Evolutionary conservation across 345 rosid genomes (phyloP), one percentile per base, ranked within the genome.

Genomic region (Populus ilicifolia): DNA sequence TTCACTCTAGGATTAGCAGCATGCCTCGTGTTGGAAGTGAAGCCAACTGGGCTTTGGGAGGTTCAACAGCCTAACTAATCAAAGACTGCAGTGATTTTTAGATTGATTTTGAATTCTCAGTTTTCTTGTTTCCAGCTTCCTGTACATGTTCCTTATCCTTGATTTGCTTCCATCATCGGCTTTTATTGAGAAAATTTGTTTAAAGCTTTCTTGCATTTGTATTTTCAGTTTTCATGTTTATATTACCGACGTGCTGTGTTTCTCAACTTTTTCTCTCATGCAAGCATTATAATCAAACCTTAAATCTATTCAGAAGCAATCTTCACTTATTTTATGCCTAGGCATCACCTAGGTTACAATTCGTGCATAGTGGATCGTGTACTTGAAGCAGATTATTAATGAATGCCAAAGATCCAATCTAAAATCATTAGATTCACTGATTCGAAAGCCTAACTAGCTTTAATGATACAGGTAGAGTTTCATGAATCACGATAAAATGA

Each of bases 1-100:
- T 66, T 44, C 89, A 83, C 76, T 75, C 92, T 11, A 90, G 90
- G 80, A 81, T 88, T 63, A 85, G 78, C 71, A 78, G 84, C 74
- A 92, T 96, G 25, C 98, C 99, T 0, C 88, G 98, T 6, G 87
- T 90, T 41, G 99, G 99, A 16, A 94, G 98, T 77, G 97, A 88
- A 71, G 85, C 92, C 50, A 89, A 96, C 64, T 95, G 99, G 98
- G 89, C 90, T 14, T 64, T 91, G 69, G 77, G 86, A n/a, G 80
- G 90, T 43, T 83, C 86, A 2, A 76, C 46, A 33, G 84, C 77
- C 44, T 74, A 30, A 74, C 23, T 44, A 33, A 21, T 38, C 39
- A 35, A 10, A 20, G 12, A 30, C 39, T 65, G 11, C 69, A 2
- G 18, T 11, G 72, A 23, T 7, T 16, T 67, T 27, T 29, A 33